Base-by-base conservation (phyloP, 2,329 filamentous ascomycete species). In the Trichophyton simii region DNA sequence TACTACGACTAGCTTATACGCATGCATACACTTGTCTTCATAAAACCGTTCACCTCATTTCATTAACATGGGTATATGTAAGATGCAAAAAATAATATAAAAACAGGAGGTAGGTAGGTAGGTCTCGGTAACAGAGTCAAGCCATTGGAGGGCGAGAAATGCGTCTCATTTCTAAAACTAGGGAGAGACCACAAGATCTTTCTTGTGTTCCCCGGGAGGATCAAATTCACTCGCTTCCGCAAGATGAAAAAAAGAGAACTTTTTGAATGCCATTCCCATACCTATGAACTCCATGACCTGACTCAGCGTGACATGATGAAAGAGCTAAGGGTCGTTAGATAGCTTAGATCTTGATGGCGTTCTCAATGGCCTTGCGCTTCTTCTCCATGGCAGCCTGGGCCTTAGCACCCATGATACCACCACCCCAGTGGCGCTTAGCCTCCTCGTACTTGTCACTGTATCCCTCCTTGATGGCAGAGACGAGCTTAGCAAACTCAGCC, bases 361-460 rank as follows among this genome's bases (percentile, higher is more conserved):
- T 80, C 81, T 97, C 94, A 67, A 94, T 75, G 75, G 91, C 91
- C 88, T 96, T 96, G 80, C 87, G 84, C 83, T 89, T 90, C 88
- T 96, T 96, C 78, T 84, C 82, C 74, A 81, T 80, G 71, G 81
- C 80, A 67, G 83, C 85, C 69, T 85, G 85, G 75, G 94, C 91
- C 89, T 99, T 99, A 77, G 87, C 83, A 74, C 94, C 86, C 91
- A 99, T 96, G 82, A 99, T 96, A 80, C 95, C 95, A 85, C 94
- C 94, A 82, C 95, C 94, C 94, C 95, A 99, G 81, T 92, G 89
- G 78, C 88, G 87, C 79, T 90, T 88, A 73, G 84, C 79, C 76
- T 91, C 88, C 81, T 97, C 92, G 78, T 89, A 89, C 86, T 95
- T 95, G 80, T 95, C 91, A 73, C 89, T 80, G 85, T 95, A 99